phyloP scores from a whole-genome alignment of 2,329 filamentous ascomycete genomes.

The Beauveria brongniartii region DNA sequence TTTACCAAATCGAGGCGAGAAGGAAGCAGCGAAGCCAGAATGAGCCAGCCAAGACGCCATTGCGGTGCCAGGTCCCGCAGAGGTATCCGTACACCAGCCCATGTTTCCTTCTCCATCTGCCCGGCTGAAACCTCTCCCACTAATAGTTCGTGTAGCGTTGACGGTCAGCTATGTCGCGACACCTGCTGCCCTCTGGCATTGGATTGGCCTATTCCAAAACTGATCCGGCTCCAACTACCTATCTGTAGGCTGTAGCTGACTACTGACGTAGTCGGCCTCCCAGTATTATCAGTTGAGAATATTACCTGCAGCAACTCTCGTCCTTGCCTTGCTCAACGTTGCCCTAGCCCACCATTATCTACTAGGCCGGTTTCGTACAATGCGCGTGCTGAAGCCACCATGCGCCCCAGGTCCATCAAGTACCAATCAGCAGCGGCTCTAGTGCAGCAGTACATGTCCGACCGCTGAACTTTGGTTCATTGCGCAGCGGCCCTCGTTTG shows the following conservation, averaged over 20 bases:
- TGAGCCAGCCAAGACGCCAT: background rate
- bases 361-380: background rate
- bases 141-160: background rate
- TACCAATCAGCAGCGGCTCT: background rate
- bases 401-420: background rate
- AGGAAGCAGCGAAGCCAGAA: background rate
- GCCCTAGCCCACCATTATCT: background rate
- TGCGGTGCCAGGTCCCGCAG: background rate
- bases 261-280: no score
- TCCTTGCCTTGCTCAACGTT: background rate
- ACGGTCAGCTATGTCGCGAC: background rate
- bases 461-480: background rate
- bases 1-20: background rate
- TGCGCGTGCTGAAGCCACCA: background rate
- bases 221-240: background rate
- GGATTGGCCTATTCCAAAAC: background rate
- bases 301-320: background rate
- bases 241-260: no score
- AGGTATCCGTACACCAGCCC: background rate
- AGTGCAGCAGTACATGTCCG: background rate
- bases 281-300: background rate
- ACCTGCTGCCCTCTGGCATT: background rate
- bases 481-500: background rate
- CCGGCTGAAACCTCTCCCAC: background rate
- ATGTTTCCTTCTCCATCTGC: background rate